Evolutionary conservation across 371 early-diverging fungal species (phyloP).

Genomic region (Fennellomyces sp.): DNA sequence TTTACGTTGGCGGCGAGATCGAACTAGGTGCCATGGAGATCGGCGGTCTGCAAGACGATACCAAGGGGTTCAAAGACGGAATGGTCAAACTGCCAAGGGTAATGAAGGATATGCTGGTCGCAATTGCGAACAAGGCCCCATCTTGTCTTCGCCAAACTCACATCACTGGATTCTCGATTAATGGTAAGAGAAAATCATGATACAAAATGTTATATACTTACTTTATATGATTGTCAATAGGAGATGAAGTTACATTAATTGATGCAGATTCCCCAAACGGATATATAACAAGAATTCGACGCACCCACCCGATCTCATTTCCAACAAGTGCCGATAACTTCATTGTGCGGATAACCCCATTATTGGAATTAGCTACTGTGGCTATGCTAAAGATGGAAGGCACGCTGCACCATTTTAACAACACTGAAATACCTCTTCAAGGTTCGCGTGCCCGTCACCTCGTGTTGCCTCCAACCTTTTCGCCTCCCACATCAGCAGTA

Average conservation of each 20-base stretch:
- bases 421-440: too few relatives aligned
- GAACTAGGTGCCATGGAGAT: constrained; percentile 10
- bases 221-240: neutral
- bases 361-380: constrained; percentile 11
- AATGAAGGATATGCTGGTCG: constrained; percentile 10
- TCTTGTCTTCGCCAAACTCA: neutral
- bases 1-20: neutral
- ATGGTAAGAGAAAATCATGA: neutral
- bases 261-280: constrained; percentile 7
- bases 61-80: constrained; percentile 6
- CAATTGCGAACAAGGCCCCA: neutral
- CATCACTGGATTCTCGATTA: constrained; percentile 5
- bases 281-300: constrained; percentile 2
- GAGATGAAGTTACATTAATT: neutral
- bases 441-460: too few relatives aligned
- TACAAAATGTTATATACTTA: neutral
- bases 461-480: too few relatives aligned
- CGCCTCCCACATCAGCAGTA: too few relatives aligned
- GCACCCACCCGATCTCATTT: neutral
- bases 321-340: constrained; percentile 2
- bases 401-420: too few relatives aligned
- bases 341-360: neutral
- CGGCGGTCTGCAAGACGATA: neutral
- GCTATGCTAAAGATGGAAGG: too few relatives aligned
- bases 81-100: neutral